Evolutionary conservation across 805 yeast genomes (phyloP).

Genomic region (Candida taoyuanica): DNA sequence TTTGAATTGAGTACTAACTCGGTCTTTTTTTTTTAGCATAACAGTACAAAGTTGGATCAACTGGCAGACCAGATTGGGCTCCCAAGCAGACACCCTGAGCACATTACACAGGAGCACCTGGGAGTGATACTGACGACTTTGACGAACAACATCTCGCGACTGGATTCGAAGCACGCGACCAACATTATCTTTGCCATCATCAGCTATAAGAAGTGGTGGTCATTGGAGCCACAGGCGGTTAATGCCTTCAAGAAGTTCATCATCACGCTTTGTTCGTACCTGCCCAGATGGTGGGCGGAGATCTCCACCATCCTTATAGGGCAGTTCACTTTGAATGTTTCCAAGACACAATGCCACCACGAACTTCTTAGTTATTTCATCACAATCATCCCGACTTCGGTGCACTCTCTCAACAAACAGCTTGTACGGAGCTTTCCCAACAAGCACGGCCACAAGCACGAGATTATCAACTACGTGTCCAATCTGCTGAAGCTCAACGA

Average conservation of each 20-base stretch:
- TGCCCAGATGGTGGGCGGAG: conserved; percentile 87
- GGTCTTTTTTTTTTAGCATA: conserved; percentile 32
- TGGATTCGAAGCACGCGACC: conserved; percentile 45
- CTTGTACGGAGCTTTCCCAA: conserved; percentile 71
- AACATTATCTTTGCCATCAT: conserved; percentile 58
- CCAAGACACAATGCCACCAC: conserved; percentile 51
- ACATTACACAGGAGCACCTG: conserved; percentile 50
- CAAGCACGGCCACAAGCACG: conserved; percentile 54
- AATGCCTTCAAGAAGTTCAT: conserved; percentile 65
- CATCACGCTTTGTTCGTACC: conserved; percentile 72
- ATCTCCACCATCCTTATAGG: conserved; percentile 65
- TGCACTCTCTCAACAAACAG: conserved; percentile 54
- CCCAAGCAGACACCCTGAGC: conserved; percentile 48
- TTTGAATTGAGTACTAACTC: conserved; percentile 28
- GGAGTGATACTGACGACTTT: conserved; percentile 51
- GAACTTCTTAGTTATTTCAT: conserved; percentile 58
- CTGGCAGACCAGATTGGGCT: conserved; percentile 55
- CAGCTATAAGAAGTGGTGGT: conserved; percentile 57
- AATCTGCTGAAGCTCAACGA: conserved; percentile 56
- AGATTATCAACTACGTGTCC: conserved; percentile 56
- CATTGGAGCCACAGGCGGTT: conserved; percentile 38
- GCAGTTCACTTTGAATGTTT: conserved; percentile 44
- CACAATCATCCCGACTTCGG: conserved; percentile 75
- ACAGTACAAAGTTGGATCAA: conserved; percentile 50
- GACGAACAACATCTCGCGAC: conserved; percentile 58